phyloP scores from a whole-genome alignment of 768 basidiomycete genomes.

The Cystobasidiopsis lactophilus region DNA sequence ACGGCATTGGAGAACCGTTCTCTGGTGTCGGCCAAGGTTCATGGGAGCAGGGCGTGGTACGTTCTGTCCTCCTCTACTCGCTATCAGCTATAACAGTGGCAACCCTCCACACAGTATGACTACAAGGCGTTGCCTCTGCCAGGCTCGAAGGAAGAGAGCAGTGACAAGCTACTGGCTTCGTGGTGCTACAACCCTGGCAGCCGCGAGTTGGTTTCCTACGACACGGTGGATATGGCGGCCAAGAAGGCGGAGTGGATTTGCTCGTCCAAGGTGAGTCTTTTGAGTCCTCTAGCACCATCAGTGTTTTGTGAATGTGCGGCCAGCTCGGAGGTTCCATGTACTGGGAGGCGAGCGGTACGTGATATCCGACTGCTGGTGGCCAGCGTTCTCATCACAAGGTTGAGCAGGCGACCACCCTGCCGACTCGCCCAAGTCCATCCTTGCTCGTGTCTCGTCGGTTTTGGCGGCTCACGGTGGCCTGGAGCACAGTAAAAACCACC shows the following conservation, averaged over 20 bases:
- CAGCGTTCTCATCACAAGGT: slow-evolving; percentile 38
- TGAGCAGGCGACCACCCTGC: slow-evolving; percentile 63
- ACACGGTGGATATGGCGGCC: slow-evolving; percentile 42
- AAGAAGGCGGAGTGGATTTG: slow-evolving; percentile 40
- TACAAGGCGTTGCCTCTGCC: slow-evolving; percentile 71
- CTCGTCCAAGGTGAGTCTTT: slow-evolving; percentile 7
- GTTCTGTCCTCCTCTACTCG: not conserved
- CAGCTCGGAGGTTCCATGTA: slow-evolving; percentile 67
- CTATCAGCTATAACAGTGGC: not conserved
- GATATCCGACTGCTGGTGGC: not conserved
- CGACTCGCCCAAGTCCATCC: slow-evolving; percentile 45
- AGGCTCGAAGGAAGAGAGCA: slow-evolving; percentile 41
- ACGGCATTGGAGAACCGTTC: slow-evolving; percentile 58
- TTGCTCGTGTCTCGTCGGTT: slow-evolving; percentile 45
- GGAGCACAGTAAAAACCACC: slow-evolving; percentile 55
- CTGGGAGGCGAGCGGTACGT: slow-evolving; percentile 25
- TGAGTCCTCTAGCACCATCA: slow-evolving; percentile 18
- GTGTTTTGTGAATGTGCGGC: slow-evolving; percentile 31
- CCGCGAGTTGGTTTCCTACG: slow-evolving; percentile 65
- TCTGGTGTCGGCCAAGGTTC: slow-evolving; percentile 63
- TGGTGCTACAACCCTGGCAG: slow-evolving; percentile 58
- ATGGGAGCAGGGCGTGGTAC: slow-evolving; percentile 43
- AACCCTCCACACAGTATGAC: slow-evolving; percentile 45
- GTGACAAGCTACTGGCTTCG: slow-evolving; percentile 47
- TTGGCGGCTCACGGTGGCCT: slow-evolving; percentile 26